Evolutionary conservation across 1,139 yeast genomes (phyloP).

Genomic region (Suhomyces bribrorum): DNA sequence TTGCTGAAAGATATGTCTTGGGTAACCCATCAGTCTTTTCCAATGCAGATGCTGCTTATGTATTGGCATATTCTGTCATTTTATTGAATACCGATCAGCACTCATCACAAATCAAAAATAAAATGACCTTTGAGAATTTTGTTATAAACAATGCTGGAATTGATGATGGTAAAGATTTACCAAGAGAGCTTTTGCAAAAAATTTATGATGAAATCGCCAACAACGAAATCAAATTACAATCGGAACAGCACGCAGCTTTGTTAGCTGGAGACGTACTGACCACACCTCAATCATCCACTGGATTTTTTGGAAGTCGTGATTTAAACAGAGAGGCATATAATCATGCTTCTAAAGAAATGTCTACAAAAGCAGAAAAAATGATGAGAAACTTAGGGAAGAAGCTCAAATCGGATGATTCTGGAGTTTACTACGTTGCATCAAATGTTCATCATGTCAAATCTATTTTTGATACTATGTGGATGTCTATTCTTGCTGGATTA

Average conservation of each 20-base stretch:
- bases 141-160: slow-evolving; percentile 87
- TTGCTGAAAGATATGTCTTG: slow-evolving; percentile 87
- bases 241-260: slow-evolving; percentile 93
- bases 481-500: slow-evolving; percentile 92
- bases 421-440: slow-evolving; percentile 54
- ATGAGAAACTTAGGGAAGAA: slow-evolving; percentile 68
- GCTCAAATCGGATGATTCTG: slow-evolving; percentile 33
- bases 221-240: slow-evolving; percentile 85
- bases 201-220: slow-evolving; percentile 75
- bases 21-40: slow-evolving; percentile 87
- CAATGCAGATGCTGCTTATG: slow-evolving; percentile 92
- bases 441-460: slow-evolving; percentile 90
- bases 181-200: slow-evolving; percentile 65
- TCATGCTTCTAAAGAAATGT: slow-evolving; percentile 90
- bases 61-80: slow-evolving; percentile 87
- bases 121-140: slow-evolving; percentile 89
- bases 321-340: slow-evolving; percentile 81
- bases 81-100: slow-evolving; percentile 94
- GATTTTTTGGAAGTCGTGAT: slow-evolving; percentile 77
- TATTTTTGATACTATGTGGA: slow-evolving; percentile 93
- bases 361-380: slow-evolving; percentile 83
- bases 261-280: slow-evolving; percentile 59
- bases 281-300: slow-evolving; percentile 43
- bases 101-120: slow-evolving; percentile 77
- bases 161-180: slow-evolving; percentile 85